Base-by-base conservation (phyloP, 768 basidiomycete species). In the Kwoniella mangroviensis region DNA sequence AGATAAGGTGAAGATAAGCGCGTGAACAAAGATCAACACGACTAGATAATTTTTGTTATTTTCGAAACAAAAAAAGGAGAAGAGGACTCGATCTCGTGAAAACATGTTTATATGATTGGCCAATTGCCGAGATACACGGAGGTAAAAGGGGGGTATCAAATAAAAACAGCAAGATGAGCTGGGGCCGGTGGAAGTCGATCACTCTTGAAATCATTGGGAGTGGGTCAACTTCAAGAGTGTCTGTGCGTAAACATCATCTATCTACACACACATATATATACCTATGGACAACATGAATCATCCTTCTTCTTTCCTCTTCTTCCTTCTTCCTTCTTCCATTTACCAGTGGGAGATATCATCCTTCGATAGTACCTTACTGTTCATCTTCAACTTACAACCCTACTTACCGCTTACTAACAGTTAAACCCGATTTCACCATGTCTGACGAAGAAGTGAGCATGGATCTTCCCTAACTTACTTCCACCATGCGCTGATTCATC, bases 361-460 rank as follows among this genome's bases (percentile, higher is more conserved):
- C 6, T 34, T 34, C 34, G 1, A 34, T 34, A 34, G 34, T 34
- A 34, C 9, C 45, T 11, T 17, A 24, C 59, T 65, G 52, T 45
- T 63, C 45, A 19, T 49, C 3, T 17, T 15, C 19, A 10, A 49
- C 9, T 49, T 6, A 17, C 6, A 2, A 4, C 45, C 45, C 45
- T 49, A 15, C 45, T 19, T 11, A 49, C 45, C 45, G 12, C 1
- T 49, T 49, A 13, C 45, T 13, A 49, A 49, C 34, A 34, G 9
- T 2, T 12, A 49, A 49, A 49, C 4, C 45, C 12, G 19, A 13
- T 49, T 3, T 49, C 45, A 11, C 45, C 4, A 79, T 79, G 78
- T 79, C 78, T 42, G 78, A 79, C 40, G 73, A 74, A 51, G 75
- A 74, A 17, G 77, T 78, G 51, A 73, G 77, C 71, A 15, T 24